These are phyloP conservation scores for Alloascoidea hylecoeti DNA, from an alignment of 805 yeast genomes.

Conservation along the genomic window DNA sequence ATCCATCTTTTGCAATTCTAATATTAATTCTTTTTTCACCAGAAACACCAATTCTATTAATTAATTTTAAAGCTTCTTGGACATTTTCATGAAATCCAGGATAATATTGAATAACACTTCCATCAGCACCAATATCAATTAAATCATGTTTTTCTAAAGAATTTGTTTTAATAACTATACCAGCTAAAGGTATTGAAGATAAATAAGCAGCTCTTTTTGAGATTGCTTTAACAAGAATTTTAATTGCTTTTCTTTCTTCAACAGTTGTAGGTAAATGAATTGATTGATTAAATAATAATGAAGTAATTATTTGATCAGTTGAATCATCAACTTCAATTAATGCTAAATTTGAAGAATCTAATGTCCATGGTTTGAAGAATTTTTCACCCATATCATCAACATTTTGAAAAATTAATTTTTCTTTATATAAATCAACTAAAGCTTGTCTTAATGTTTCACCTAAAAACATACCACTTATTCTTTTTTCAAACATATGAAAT, in stretches of 20 bases:
- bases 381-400: slow-evolving; percentile 4
- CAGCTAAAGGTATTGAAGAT: slow-evolving; percentile 84
- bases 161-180: slow-evolving; percentile 50
- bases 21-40: slow-evolving; percentile 64
- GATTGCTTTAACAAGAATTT: slow-evolving; percentile 61
- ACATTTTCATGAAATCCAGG: slow-evolving; percentile 79
- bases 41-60: slow-evolving; percentile 50
- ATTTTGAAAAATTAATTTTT: slow-evolving; percentile 35
- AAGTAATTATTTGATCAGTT: slow-evolving; percentile 48
- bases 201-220: slow-evolving; percentile 83
- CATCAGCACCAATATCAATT: slow-evolving; percentile 92
- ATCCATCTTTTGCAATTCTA: slow-evolving; percentile 85
- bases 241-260: slow-evolving; percentile 65
- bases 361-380: slow-evolving; percentile 56
- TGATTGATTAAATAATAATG: slow-evolving; percentile 47
- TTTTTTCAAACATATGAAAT: slow-evolving; percentile 83
- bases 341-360: slow-evolving; percentile 76
- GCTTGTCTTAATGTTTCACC: slow-evolving; percentile 80
- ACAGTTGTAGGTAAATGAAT: slow-evolving; percentile 55
- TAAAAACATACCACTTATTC: slow-evolving; percentile 84
- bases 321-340: slow-evolving; percentile 78
- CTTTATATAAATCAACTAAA: slow-evolving; percentile 45
- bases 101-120: slow-evolving; percentile 85
- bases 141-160: slow-evolving; percentile 39
- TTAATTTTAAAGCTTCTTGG: slow-evolving; percentile 60